Conservation (phyloP, 495 filamentous ascomycete genomes). For the Talaromyces ruber region DNA sequence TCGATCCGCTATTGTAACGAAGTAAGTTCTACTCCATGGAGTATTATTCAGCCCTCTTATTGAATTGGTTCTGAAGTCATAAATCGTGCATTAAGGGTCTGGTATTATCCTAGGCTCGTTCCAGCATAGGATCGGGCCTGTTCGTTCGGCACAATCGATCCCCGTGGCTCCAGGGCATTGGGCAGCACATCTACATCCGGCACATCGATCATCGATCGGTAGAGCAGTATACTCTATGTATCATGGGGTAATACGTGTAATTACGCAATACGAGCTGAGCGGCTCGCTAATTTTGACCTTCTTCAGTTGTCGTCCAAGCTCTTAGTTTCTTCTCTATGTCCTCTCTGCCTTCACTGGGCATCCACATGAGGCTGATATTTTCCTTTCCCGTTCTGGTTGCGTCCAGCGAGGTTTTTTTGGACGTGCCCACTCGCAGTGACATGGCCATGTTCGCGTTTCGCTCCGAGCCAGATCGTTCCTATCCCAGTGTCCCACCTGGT, state of each 20-base stretch:
- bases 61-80: no score
- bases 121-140: background rate
- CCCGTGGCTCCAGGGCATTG: background rate
- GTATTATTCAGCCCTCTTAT: background rate
- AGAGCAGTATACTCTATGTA: no score
- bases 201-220: background rate
- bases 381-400: background rate
- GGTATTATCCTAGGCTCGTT: no score
- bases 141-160: background rate
- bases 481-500: background rate
- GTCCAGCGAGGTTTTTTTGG: background rate
- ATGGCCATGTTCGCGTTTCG: background rate
- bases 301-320: background rate
- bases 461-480: background rate
- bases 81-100: no score
- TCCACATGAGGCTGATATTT: slow-evolving; percentile 1
- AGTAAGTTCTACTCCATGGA: background rate
- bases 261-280: background rate
- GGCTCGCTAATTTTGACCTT: slow-evolving; percentile 4
- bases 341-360: background rate
- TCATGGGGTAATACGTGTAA: background rate
- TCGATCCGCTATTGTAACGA: background rate
- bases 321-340: background rate
- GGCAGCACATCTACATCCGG: background rate
- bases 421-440: background rate